phyloP scores from a whole-genome alignment of 2,329 filamentous ascomycete species.

The Tolypocladium tropicale region DNA sequence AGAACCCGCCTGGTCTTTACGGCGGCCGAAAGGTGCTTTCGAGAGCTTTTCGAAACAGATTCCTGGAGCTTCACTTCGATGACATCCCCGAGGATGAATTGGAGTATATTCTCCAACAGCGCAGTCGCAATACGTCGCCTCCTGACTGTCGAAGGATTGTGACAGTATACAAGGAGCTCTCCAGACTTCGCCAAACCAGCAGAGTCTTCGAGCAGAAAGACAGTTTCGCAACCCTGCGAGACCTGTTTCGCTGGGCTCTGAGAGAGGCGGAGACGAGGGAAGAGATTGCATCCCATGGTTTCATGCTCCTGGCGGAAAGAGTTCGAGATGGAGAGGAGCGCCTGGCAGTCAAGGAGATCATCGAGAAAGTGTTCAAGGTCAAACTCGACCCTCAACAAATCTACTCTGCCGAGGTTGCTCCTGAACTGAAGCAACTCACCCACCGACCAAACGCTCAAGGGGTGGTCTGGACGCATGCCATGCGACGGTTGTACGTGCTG shows the following conservation, averaged over 20 bases:
- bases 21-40: slow-evolving; percentile 90
- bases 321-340: slow-evolving; percentile 88
- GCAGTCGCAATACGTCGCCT: slow-evolving; percentile 77
- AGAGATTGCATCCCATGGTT: slow-evolving; percentile 83
- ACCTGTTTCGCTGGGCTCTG: slow-evolving; percentile 91
- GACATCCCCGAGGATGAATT: slow-evolving; percentile 95
- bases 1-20: slow-evolving; percentile 92
- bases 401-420: slow-evolving; percentile 53
- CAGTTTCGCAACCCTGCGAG: slow-evolving; percentile 90
- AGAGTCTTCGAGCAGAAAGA: slow-evolving; percentile 94
- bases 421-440: slow-evolving; percentile 42
- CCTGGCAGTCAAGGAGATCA: slow-evolving; percentile 70
- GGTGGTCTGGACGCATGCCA: slow-evolving; percentile 91
- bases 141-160: slow-evolving; percentile 90
- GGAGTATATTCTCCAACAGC: slow-evolving; percentile 79
- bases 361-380: slow-evolving; percentile 86
- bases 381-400: slow-evolving; percentile 63
- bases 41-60: slow-evolving; percentile 90
- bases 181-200: slow-evolving; percentile 77
- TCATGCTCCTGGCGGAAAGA: slow-evolving; percentile 90
- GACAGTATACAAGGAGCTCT: slow-evolving; percentile 85
- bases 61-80: slow-evolving; percentile 93
- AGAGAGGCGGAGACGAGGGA: slow-evolving; percentile 77
- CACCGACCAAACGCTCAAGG: slow-evolving; percentile 42
- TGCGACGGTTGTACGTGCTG: slow-evolving; percentile 83